These are phyloP conservation scores for Aspergillus sp. DNA, from an alignment of 2,329 filamentous ascomycete species.

Conservation along the genomic window DNA sequence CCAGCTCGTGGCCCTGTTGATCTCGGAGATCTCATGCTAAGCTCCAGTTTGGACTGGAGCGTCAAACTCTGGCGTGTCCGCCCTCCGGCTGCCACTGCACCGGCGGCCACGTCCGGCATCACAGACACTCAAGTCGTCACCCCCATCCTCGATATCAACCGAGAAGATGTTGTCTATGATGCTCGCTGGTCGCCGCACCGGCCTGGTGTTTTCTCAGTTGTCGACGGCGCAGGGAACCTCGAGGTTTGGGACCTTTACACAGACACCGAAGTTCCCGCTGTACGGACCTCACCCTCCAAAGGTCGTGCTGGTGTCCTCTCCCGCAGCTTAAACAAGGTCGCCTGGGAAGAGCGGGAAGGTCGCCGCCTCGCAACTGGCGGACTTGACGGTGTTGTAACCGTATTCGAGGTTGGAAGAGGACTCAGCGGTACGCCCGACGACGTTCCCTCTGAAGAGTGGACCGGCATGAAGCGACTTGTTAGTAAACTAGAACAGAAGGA, in stretches of 20 bases:
- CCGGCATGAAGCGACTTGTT: conserved; percentile 85
- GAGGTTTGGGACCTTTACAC: conserved; percentile 95
- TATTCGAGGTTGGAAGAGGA: conserved; percentile 81
- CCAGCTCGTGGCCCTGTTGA: conserved; percentile 89
- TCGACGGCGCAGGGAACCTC: conserved; percentile 87
- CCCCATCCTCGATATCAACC: conserved; percentile 83
- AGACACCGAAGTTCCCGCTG: conserved; percentile 88
- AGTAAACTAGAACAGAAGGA: conserved; percentile 65
- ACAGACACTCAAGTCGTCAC: conserved; percentile 54
- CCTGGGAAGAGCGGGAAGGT: conserved; percentile 90
- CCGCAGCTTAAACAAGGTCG: conserved; percentile 87
- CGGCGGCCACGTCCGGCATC: conserved; percentile 33
- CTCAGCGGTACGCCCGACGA: conserved; percentile 79
- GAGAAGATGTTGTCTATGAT: conserved; percentile 96
- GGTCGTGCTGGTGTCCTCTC: conserved; percentile 67
- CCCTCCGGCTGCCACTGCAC: conserved; percentile 42
- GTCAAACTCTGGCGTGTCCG: conserved; percentile 96
- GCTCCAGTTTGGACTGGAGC: conserved; percentile 93
- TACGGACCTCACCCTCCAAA: conserved; percentile 69
- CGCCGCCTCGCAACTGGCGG: conserved; percentile 85
- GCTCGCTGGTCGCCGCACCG: conserved; percentile 92
- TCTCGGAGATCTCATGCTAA: conserved; percentile 88
- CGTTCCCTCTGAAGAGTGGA: conserved; percentile 86
- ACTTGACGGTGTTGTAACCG: conserved; percentile 82
- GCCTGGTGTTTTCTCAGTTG: conserved; percentile 89